Percentiles rank a stretch among this genome's conserved stretches.
Conservation (phyloP, 1,284 basidiomycete species). For the Moesziomyces aphidis region DNA sequence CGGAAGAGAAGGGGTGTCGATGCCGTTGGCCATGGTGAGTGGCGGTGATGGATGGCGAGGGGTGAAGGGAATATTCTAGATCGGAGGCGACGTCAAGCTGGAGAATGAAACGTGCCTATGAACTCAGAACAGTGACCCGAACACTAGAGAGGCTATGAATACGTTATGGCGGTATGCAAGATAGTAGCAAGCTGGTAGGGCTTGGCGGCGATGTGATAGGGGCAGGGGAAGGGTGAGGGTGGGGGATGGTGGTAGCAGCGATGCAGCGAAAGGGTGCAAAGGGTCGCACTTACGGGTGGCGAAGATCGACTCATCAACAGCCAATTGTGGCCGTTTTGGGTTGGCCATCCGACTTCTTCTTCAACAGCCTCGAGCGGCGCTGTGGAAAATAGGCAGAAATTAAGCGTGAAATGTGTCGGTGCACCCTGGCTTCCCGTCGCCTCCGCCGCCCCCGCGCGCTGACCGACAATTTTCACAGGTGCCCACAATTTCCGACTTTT, state of each 20-base stretch:
- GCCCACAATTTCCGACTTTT: background rate
- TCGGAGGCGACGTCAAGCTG: constrained; percentile 30
- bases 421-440: background rate
- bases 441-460: no score
- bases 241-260: background rate
- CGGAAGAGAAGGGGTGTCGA: constrained; percentile 16
- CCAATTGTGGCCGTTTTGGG: constrained; percentile 6
- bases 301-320: background rate
- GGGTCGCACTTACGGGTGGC: constrained; percentile 1
- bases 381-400: no score
- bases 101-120: constrained; percentile 33
- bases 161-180: constrained; percentile 6
- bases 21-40: constrained; percentile 29
- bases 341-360: constrained; percentile 8
- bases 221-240: background rate
- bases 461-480: background rate
- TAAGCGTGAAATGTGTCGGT: background rate
- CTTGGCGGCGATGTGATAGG: background rate
- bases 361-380: no score
- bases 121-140: constrained; percentile 47
- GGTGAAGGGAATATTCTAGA: constrained; percentile 40
- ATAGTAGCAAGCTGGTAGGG: background rate
- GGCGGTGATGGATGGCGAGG: background rate
- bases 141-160: constrained; percentile 17
- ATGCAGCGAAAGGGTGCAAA: constrained; percentile 1